Base-by-base conservation (phyloP, 1,284 basidiomycete genomes). In the Ceratobasidium sp. region DNA sequence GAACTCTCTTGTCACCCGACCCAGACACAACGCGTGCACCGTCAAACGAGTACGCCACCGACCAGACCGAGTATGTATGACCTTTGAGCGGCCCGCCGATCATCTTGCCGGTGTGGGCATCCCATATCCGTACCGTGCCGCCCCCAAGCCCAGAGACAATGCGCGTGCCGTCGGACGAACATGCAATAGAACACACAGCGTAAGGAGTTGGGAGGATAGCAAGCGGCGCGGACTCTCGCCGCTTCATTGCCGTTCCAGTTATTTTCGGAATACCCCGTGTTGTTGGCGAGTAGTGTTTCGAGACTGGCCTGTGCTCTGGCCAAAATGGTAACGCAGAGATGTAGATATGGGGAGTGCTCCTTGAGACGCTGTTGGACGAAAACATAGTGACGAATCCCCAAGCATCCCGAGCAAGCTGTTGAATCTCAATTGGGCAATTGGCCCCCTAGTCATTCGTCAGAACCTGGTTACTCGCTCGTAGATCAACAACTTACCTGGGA, bases 341-440 rank as follows among this genome's bases (percentile, higher is more conserved):
- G 44, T 71, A 60, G 9, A 71, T 71, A n/a, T 71, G 66, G 5
- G 66, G 66, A 2, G 66, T 69, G 19, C 66, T 69, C 1, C 24
- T 22, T 9, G 33, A 47, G 31, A 57, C n/a, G 4, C 1, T 6
- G 27, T 44, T 56, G 9, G 22, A 24, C 5, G 31, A n/a, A 19
- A 57, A 41, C 8, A 24, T 19, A 15, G 54, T n/a, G 11, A 36
- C 33, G 41, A 69, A 69, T 1, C 54, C 22, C 51, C 41, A 69
- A 11, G 53, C 66, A 29, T 69, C 66, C 19, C 11, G 31, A 17
- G 31, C 48, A 14, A 69, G 54, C 1, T 2, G 8, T 14, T 15
- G 17, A 1, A 56, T 7, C 1, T 47, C 54, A 24, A 29, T 19
- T 3, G 36, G 1, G 29, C 57, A 44, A 11, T 22, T 33, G 15